Conservation (phyloP, 2,329 filamentous ascomycete species). For the Penicillium sp. region DNA sequence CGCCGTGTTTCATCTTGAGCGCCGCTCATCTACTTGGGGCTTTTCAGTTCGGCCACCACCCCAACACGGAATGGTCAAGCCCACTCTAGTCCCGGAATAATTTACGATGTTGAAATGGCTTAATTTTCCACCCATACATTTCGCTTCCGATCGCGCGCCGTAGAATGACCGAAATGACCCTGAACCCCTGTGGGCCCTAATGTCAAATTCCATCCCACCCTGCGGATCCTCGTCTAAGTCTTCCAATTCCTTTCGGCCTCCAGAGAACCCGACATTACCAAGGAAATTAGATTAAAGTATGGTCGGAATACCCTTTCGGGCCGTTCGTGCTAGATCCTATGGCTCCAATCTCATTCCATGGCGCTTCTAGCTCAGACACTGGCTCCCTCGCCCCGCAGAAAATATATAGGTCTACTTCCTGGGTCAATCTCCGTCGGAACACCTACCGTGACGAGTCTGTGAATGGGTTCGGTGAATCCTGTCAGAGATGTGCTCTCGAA, state of each 20-base stretch:
- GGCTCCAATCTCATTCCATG: neutral
- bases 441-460: constrained; percentile 5
- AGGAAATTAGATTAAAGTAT: constrained; percentile 10
- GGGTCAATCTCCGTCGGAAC: constrained; percentile 5
- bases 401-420: neutral
- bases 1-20: constrained; percentile 24
- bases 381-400: constrained; percentile 6
- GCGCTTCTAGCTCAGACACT: constrained; percentile 4
- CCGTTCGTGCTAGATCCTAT: constrained; percentile 8
- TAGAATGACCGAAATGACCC: constrained; percentile 5
- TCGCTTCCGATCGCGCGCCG: neutral
- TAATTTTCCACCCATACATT: constrained; percentile 12
- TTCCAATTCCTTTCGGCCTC: neutral
- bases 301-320: constrained; percentile 1
- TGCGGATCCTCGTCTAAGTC: neutral
- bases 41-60: constrained; percentile 12
- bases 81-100: constrained; percentile 16
- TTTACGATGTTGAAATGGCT: constrained; percentile 2
- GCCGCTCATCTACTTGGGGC: constrained; percentile 15
- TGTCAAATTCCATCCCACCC: constrained; percentile 9
- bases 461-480: neutral
- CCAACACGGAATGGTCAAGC: constrained; percentile 14
- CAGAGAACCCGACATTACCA: neutral
- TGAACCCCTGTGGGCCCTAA: constrained; percentile 6
- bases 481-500: constrained; percentile 3